Conservation (phyloP, 2,329 filamentous ascomycete species). For the Aspergillus piperis region DNA sequence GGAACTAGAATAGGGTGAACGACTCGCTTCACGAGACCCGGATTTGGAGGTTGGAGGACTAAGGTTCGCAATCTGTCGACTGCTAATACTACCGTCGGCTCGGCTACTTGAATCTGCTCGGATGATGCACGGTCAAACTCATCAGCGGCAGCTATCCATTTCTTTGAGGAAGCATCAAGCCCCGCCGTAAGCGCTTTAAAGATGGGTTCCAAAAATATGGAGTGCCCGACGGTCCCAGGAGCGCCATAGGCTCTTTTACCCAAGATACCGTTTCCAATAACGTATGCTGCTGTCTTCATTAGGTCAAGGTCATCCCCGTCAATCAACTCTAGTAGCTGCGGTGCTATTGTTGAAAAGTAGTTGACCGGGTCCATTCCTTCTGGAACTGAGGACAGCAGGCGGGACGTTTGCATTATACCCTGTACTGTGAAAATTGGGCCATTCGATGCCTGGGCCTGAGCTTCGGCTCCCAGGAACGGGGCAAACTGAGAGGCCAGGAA, state of each 20-base stretch:
- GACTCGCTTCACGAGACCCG: slow-evolving; percentile 44
- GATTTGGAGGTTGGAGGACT: slow-evolving; percentile 46
- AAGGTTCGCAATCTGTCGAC: slow-evolving; percentile 40
- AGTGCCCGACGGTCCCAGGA: slow-evolving; percentile 43
- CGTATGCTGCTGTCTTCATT: slow-evolving; percentile 45
- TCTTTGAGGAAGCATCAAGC: slow-evolving; percentile 25
- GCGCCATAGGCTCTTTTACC: slow-evolving; percentile 43
- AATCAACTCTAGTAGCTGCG: slow-evolving; percentile 43
- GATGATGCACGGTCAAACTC: not conserved
- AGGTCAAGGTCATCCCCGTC: slow-evolving; percentile 44
- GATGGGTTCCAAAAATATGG: slow-evolving; percentile 44
- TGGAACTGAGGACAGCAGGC: slow-evolving; percentile 45
- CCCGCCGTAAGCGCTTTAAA: slow-evolving; percentile 40
- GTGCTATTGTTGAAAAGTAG: slow-evolving; percentile 44
- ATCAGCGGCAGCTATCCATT: slow-evolving; percentile 29
- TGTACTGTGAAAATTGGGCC: slow-evolving; percentile 46
- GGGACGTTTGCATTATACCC: slow-evolving; percentile 47
- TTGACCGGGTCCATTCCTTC: slow-evolving; percentile 35
- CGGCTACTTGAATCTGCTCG: slow-evolving; percentile 26
- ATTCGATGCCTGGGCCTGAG: slow-evolving; percentile 29
- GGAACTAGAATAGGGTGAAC: slow-evolving; percentile 43
- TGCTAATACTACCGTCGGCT: slow-evolving; percentile 31
- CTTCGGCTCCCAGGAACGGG: slow-evolving; percentile 39
- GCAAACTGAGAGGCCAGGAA: slow-evolving; percentile 47
- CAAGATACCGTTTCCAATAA: slow-evolving; percentile 47